These are phyloP conservation scores for Phaeolepiota aurea DNA, from an alignment of 768 basidiomycete species.

Conservation along the genomic window DNA sequence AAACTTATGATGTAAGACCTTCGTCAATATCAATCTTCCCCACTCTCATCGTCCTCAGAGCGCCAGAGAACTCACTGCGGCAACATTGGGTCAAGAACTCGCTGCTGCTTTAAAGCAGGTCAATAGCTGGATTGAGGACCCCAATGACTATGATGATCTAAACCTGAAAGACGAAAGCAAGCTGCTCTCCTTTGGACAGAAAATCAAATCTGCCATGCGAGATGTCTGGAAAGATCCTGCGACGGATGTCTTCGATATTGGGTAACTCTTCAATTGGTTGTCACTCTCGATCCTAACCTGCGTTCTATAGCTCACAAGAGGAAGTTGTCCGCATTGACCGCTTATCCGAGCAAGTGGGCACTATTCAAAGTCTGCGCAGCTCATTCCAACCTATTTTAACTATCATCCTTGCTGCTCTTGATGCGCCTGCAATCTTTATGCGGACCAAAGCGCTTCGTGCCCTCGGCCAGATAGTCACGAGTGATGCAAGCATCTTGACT, in stretches of 20 bases:
- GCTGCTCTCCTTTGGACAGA: slow-evolving; percentile 41
- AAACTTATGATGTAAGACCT: slow-evolving; percentile 64
- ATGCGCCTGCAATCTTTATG: slow-evolving; percentile 84
- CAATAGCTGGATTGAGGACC: slow-evolving; percentile 38
- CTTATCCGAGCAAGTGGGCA: slow-evolving; percentile 69
- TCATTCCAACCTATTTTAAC: slow-evolving; percentile 82
- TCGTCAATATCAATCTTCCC: slow-evolving; percentile 2
- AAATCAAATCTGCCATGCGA: slow-evolving; percentile 55
- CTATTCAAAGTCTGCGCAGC: slow-evolving; percentile 63
- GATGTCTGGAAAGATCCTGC: slow-evolving; percentile 67
- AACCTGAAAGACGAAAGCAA: slow-evolving; percentile 32
- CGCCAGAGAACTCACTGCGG: slow-evolving; percentile 73
- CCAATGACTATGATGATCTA: slow-evolving; percentile 35
- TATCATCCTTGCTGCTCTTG: slow-evolving; percentile 70
- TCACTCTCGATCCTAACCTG: neutral
- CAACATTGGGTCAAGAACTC: slow-evolving; percentile 77
- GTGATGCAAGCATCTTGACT: slow-evolving; percentile 77
- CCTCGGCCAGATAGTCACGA: slow-evolving; percentile 81
- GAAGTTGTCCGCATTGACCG: slow-evolving; percentile 62
- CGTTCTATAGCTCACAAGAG: slow-evolving; percentile 49
- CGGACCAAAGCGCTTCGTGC: slow-evolving; percentile 91
- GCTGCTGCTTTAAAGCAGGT: slow-evolving; percentile 59
- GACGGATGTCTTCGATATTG: slow-evolving; percentile 74
- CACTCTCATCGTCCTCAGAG: slow-evolving; percentile 39
- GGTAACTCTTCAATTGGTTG: slow-evolving; percentile 33